Evolutionary conservation across 768 basidiomycete species (phyloP), one percentile per base, ranked within the genome.

Genomic region (Rhodotorula kratochvilovae): DNA sequence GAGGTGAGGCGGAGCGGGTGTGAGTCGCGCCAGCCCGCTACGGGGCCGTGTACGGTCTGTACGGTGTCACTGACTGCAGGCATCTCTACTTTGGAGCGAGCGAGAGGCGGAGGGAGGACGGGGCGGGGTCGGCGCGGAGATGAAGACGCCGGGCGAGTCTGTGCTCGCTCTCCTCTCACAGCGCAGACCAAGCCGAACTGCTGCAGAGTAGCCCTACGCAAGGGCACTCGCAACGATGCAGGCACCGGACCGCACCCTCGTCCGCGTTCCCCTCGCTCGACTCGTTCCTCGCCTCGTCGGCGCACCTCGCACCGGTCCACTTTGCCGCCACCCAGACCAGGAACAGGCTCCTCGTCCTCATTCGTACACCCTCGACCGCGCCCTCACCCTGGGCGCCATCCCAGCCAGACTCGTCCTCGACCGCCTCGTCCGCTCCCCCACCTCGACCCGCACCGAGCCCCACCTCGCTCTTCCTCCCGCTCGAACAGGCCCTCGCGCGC

Each of bases 381-480:
- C 46, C 60, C 3, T 70, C 68, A 3, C 70, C 70, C 7, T 71
- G 70, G 70, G 35, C 45, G 5, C 21, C 64, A 13, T 0, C 50
- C 13, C 51, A n/a, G 11, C 54, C 43, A 39, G 31, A 39, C 5
- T 25, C 56, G 35, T 48, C 42, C 23, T 3, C 45, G 27, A 43
- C 69, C 29, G 51, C 63, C 42, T 50, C 70, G n/a, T 25, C 54
- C 3, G 11, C 60, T 25, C n/a, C 70, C 61, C 65, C 70, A 55
- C 64, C 63, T 61, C 63, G 42, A 7, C 19, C 53, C 7, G 15
- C n/a, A 16, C 46, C 23, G 19, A 8, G 19, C 17, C 46, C 53
- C 2, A 46, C 57, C n/a, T 25, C 56, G 16, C 63, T 61, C 51
- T 75, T 63, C 63, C 59, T 64, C 29, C 67, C 62, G 36, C 67